A percentile compares a stretch with the other conserved stretches of the same genome.
These are phyloP conservation scores for Cinnamomum micranthum DNA, from an alignment of 164 flowering plant genomes.

Conservation along the genomic window DNA sequence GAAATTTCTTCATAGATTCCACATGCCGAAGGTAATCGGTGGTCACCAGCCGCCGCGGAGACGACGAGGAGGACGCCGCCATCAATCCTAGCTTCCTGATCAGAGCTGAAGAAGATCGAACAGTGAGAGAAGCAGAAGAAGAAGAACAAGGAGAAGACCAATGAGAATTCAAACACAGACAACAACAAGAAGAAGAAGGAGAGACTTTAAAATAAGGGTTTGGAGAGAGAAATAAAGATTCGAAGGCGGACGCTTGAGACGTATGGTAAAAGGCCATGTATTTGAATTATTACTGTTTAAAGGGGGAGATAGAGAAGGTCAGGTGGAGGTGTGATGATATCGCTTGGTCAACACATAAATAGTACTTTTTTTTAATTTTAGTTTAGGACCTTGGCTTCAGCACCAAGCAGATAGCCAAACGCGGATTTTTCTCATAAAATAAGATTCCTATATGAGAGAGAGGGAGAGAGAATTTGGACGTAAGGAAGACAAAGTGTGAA, in stretches of 20 bases:
- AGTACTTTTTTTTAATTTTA: too few species aligned
- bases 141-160: not conserved
- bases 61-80: not conserved
- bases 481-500: too few species aligned
- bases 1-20: constrained; percentile 12
- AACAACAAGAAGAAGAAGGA: not conserved
- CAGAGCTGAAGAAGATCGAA: not conserved
- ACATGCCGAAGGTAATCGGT: constrained; percentile 13
- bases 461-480: too few species aligned
- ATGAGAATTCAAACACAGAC: too few species aligned
- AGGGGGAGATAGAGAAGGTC: not conserved
- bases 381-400: not conserved
- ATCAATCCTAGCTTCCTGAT: not conserved
- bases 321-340: not conserved
- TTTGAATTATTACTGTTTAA: not conserved
- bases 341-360: not conserved
- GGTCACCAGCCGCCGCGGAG: not conserved
- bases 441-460: too few species aligned
- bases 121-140: not conserved
- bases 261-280: not conserved
- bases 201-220: not conserved
- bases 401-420: not conserved
- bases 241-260: not conserved
- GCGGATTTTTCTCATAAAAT: not conserved
- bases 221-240: not conserved